phyloP scores from a whole-genome alignment of 345 rosid genomes.

The Pugionium cornutum region DNA sequence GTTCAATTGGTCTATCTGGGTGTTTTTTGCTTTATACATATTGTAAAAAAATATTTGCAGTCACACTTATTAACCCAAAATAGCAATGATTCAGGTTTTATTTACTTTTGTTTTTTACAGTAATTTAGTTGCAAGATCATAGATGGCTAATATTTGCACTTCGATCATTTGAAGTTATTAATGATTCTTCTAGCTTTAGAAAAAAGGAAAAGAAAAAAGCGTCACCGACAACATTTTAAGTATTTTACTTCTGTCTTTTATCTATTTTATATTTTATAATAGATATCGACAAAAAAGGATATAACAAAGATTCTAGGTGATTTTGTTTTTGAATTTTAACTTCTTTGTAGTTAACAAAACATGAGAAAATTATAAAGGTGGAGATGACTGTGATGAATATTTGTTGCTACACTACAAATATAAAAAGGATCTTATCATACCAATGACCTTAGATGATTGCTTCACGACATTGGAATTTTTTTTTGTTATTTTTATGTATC shows the following conservation, averaged over 20 bases:
- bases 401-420: conserved; percentile 15
- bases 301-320: not conserved
- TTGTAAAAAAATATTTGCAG: conserved; percentile 1
- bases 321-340: not conserved
- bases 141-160: not conserved
- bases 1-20: too few species aligned
- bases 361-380: not conserved
- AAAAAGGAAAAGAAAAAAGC: not conserved
- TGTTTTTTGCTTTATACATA: too few species aligned
- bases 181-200: not conserved
- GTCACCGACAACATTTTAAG: conserved; percentile 34
- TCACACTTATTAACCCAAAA: not conserved
- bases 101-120: not conserved
- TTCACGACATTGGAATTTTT: too few species aligned
- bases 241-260: conserved; percentile 14
- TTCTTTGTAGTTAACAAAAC: conserved; percentile 1
- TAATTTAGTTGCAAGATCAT: not conserved
- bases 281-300: not conserved
- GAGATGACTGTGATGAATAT: conserved; percentile 1
- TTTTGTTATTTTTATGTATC: too few species aligned
- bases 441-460: too few species aligned
- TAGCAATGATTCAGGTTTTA: not conserved
- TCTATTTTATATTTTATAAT: conserved; percentile 1
- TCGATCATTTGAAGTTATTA: not conserved
- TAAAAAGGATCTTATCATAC: not conserved